Evolutionary conservation across 306 rosid genomes (phyloP).

Genomic region (Arachis hypogaea): DNA sequence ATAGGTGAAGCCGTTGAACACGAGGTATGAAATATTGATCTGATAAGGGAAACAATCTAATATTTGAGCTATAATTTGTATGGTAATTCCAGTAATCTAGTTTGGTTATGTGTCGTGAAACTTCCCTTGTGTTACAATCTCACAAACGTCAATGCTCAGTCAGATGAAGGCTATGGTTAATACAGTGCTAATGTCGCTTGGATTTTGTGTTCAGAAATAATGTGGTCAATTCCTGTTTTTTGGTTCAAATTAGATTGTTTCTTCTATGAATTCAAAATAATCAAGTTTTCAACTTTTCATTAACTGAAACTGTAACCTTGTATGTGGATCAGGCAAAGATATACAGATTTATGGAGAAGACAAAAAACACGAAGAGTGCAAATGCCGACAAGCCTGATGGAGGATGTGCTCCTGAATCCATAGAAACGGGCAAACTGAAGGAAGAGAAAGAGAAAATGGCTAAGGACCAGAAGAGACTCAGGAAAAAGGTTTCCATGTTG

Average conservation of each 20-base stretch:
- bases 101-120: not conserved
- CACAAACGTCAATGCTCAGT: slow-evolving; percentile 7
- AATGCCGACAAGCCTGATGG: slow-evolving; percentile 38
- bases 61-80: not conserved
- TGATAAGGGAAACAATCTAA: not conserved
- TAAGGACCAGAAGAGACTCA: slow-evolving; percentile 44
- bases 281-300: slow-evolving; percentile 6
- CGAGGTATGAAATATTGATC: slow-evolving; percentile 57
- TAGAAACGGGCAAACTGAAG: slow-evolving; percentile 36
- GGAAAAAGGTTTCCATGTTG: slow-evolving; percentile 60
- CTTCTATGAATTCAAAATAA: slow-evolving; percentile 1
- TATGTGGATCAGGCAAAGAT: slow-evolving; percentile 71
- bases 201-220: slow-evolving; percentile 18
- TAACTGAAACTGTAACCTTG: slow-evolving; percentile 32
- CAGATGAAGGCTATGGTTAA: slow-evolving; percentile 3
- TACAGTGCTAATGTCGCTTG: slow-evolving; percentile 2
- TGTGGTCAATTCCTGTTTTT: slow-evolving; percentile 18
- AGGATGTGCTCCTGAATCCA: slow-evolving; percentile 44
- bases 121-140: slow-evolving; percentile 3
- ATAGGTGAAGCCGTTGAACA: slow-evolving; percentile 94
- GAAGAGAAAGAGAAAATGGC: slow-evolving; percentile 45
- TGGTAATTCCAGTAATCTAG: slow-evolving; percentile 8
- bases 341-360: slow-evolving; percentile 62
- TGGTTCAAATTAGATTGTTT: slow-evolving; percentile 10
- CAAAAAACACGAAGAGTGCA: slow-evolving; percentile 27